These are phyloP conservation scores for Drechslera avenae DNA, from an alignment of 2,329 filamentous ascomycete species.

Conservation along the genomic window DNA sequence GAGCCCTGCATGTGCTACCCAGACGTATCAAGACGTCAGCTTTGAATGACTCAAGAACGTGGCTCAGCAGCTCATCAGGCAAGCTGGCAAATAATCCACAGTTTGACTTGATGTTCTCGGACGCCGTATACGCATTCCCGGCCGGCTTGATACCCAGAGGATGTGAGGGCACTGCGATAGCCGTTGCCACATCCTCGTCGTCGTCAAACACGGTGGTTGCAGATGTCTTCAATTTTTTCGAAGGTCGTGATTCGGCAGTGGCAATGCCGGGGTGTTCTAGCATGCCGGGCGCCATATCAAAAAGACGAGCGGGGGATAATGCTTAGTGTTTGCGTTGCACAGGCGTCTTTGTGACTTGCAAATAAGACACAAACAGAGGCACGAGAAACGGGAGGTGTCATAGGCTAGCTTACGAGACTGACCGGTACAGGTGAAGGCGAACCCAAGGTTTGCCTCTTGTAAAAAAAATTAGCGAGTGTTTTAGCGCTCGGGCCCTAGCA, in stretches of 20 bases:
- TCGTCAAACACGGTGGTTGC: slow-evolving; percentile 26
- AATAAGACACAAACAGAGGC: slow-evolving; percentile 9
- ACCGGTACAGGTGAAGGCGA: slow-evolving; percentile 19
- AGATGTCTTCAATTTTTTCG: slow-evolving; percentile 43
- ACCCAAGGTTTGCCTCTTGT: slow-evolving; percentile 5
- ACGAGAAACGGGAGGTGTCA: slow-evolving; percentile 18
- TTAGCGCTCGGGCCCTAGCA: slow-evolving; percentile 20
- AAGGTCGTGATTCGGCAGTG: slow-evolving; percentile 40
- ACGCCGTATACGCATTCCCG: slow-evolving; percentile 77
- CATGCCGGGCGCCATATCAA: slow-evolving; percentile 43
- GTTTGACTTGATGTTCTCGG: slow-evolving; percentile 67
- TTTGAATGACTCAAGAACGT: slow-evolving; percentile 77
- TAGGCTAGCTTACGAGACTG: slow-evolving; percentile 1
- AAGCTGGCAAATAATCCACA: slow-evolving; percentile 70
- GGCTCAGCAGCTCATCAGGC: slow-evolving; percentile 80
- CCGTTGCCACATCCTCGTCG: slow-evolving; percentile 51
- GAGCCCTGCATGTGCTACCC: slow-evolving; percentile 78
- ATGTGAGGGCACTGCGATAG: slow-evolving; percentile 71
- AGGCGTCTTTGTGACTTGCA: slow-evolving; percentile 9
- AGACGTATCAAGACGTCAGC: slow-evolving; percentile 65
- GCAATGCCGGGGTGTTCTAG: slow-evolving; percentile 31
- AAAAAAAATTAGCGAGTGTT: slow-evolving; percentile 2
- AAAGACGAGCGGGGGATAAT: slow-evolving; percentile 10
- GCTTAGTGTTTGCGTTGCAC: slow-evolving; percentile 13
- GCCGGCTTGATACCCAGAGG: slow-evolving; percentile 83